Conservation (phyloP, 2,329 filamentous ascomycete species). For the Fusarium beomiforme region DNA sequence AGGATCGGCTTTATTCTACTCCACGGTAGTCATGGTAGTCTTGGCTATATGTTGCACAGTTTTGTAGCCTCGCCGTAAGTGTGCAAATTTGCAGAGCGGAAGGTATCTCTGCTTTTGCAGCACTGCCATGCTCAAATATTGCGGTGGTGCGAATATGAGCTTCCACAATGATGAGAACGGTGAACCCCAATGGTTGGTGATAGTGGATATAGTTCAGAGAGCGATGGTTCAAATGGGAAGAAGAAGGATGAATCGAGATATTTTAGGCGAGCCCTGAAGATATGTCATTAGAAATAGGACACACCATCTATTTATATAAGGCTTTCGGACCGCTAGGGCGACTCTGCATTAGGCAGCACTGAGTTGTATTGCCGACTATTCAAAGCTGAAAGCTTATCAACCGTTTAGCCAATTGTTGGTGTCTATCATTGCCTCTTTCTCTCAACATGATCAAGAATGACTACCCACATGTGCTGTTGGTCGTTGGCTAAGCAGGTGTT, state of each 20-base stretch:
- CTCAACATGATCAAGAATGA: not conserved
- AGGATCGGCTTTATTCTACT: not conserved
- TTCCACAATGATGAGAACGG: not conserved
- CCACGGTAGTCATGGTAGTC: not conserved
- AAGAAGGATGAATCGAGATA: not conserved
- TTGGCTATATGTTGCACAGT: not conserved
- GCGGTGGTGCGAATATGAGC: not conserved
- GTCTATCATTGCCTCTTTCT: not conserved
- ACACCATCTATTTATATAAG: not conserved
- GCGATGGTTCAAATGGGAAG: not conserved
- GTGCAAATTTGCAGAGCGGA: not conserved
- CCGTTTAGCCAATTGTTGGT: not conserved
- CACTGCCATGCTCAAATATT: not conserved
- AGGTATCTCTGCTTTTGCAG: not conserved
- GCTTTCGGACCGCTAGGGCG: too few relatives aligned
- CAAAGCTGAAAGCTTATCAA: not conserved
- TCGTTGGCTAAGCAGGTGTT: too few relatives aligned
- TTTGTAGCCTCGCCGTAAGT: not conserved
- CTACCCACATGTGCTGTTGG: too few relatives aligned
- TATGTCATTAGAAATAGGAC: accelerated
- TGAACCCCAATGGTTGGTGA: not conserved
- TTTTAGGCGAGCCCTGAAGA: not conserved
- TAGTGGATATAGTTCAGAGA: not conserved
- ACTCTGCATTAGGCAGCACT: too few relatives aligned
- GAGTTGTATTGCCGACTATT: not conserved